Conservation (phyloP, 2,329 filamentous ascomycete genomes). For the Xylaria hypoxylon region DNA sequence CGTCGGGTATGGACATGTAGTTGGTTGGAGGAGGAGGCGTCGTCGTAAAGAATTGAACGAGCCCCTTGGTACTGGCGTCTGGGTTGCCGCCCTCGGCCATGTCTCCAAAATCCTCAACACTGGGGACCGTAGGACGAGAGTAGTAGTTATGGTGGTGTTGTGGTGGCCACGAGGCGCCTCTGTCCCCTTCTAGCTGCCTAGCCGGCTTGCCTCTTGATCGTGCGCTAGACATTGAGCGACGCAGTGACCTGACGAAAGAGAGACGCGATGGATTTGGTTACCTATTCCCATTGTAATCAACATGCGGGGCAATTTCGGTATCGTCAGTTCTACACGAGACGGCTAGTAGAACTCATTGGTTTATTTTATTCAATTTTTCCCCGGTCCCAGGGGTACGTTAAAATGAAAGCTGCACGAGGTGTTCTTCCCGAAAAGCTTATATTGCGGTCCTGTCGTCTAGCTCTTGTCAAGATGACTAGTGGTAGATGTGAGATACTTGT, state of each 20-base stretch:
- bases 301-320: conserved; percentile 36
- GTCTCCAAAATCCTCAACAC: conserved; percentile 36
- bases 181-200: conserved; percentile 22
- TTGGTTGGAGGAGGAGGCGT: conserved; percentile 63
- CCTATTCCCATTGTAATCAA: conserved; percentile 33
- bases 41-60: conserved; percentile 58
- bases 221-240: conserved; percentile 37
- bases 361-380: conserved; percentile 15
- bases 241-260: conserved; percentile 34
- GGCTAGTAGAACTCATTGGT: conserved; percentile 23
- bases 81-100: conserved; percentile 53
- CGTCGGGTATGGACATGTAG: conserved; percentile 60
- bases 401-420: conserved; percentile 35
- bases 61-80: conserved; percentile 26
- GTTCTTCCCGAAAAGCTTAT: conserved; percentile 41
- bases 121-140: conserved; percentile 36
- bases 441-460: conserved; percentile 25
- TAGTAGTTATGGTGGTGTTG: conserved; percentile 26
- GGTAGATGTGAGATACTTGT: conserved; percentile 13
- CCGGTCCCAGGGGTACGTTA: conserved; percentile 37
- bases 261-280: conserved; percentile 8
- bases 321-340: conserved; percentile 39
- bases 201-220: conserved; percentile 26
- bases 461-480: conserved; percentile 19
- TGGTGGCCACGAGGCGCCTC: neutral